phyloP scores from a whole-genome alignment of 768 basidiomycete species.

The Butyriboletus loyo region DNA sequence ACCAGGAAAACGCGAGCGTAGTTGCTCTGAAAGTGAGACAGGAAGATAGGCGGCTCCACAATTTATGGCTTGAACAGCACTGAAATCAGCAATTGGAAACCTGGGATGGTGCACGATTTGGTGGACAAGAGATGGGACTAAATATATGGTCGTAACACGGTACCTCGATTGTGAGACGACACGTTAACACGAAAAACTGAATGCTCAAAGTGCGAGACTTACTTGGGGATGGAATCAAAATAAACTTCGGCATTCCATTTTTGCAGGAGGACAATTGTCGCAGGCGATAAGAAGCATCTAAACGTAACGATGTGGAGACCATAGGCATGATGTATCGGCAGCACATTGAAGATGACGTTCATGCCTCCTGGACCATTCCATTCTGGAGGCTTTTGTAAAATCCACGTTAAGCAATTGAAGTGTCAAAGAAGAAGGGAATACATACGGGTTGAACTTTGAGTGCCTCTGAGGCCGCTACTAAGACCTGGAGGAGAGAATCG shows the following conservation, averaged over 20 bases:
- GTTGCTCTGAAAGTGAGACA: conserved; percentile 44
- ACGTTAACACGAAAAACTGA: background rate
- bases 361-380: conserved; percentile 43
- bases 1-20: conserved; percentile 37
- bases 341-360: conserved; percentile 50
- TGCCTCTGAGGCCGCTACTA: conserved; percentile 29
- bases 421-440: background rate
- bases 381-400: conserved; percentile 33
- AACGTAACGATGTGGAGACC: conserved; percentile 55
- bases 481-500: conserved; percentile 39
- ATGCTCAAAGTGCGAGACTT: conserved; percentile 12
- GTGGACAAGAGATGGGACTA: conserved; percentile 65
- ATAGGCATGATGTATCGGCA: conserved; percentile 69
- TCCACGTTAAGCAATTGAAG: background rate
- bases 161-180: conserved; percentile 40
- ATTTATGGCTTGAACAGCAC: conserved; percentile 40
- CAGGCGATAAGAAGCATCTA: conserved; percentile 43
- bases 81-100: conserved; percentile 49
- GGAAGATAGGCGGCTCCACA: conserved; percentile 72
- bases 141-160: conserved; percentile 43
- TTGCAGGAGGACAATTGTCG: conserved; percentile 52
- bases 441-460: conserved; percentile 41
- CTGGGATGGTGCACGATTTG: conserved; percentile 58
- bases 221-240: conserved; percentile 59
- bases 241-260: conserved; percentile 56